phyloP scores from a whole-genome alignment of 345 rosid species.

The Crucihimalaya himalaica region DNA sequence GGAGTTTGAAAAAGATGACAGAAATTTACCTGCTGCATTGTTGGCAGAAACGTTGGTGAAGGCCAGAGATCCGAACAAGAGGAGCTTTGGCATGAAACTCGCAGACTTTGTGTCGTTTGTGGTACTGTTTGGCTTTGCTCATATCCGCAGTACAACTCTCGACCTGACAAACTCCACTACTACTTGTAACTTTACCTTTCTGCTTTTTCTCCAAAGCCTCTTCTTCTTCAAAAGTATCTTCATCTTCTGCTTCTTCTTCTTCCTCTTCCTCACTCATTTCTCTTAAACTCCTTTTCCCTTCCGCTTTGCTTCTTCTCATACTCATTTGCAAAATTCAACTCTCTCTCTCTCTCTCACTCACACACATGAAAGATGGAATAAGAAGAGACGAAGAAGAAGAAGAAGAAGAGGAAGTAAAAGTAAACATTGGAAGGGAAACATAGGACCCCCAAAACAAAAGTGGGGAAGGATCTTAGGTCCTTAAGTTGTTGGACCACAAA shows the following conservation, averaged over 20 bases:
- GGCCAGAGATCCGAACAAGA: slow-evolving; percentile 55
- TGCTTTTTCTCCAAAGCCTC: slow-evolving; percentile 55
- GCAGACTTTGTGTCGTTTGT: slow-evolving; percentile 87
- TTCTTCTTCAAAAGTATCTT: slow-evolving; percentile 18
- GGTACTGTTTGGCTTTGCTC: slow-evolving; percentile 71
- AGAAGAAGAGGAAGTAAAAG: slow-evolving; percentile 29
- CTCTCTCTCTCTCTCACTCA: slow-evolving; percentile 3
- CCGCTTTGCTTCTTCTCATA: slow-evolving; percentile 59
- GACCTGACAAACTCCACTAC: slow-evolving; percentile 58
- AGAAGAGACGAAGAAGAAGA: slow-evolving; percentile 19
- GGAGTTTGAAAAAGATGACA: not conserved
- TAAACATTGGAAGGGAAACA: slow-evolving; percentile 27
- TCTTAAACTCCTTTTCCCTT: slow-evolving; percentile 63
- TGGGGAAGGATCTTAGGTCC: slow-evolving; percentile 39
- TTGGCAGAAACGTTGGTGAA: slow-evolving; percentile 89
- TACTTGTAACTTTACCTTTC: slow-evolving; percentile 47
- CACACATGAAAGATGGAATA: slow-evolving; percentile 34
- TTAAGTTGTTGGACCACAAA: slow-evolving; percentile 40
- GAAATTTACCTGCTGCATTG: slow-evolving; percentile 94
- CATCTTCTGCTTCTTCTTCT: slow-evolving; percentile 43
- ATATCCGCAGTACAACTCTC: slow-evolving; percentile 63
- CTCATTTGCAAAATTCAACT: slow-evolving; percentile 28
- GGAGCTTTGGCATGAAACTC: slow-evolving; percentile 83
- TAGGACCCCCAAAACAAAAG: slow-evolving; percentile 29
- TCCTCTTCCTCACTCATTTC: slow-evolving; percentile 69